These are phyloP conservation scores for Ormosia emarginata DNA, from an alignment of 306 rosid species.

Conservation along the genomic window DNA sequence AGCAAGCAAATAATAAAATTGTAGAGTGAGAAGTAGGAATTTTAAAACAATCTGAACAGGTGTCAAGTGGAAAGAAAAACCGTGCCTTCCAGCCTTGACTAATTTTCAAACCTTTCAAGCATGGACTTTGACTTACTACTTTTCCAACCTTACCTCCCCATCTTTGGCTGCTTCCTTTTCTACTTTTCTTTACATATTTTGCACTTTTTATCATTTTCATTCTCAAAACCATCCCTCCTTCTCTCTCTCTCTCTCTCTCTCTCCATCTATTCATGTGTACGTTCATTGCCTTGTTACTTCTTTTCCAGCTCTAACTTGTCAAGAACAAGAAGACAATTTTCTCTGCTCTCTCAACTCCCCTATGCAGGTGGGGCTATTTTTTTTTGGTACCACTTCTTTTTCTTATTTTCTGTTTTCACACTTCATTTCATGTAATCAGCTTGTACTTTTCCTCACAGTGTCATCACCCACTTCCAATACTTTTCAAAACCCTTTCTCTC, in stretches of 20 bases:
- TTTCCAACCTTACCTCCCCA: constrained; percentile 42
- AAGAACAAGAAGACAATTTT: constrained; percentile 4
- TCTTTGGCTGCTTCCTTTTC: constrained; percentile 24
- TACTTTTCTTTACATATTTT: constrained; percentile 17
- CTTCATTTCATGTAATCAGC: neutral
- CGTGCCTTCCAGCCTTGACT: constrained; percentile 65
- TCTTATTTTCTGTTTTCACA: neutral
- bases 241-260: neutral
- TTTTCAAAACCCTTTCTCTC: constrained; percentile 46
- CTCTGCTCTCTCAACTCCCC: neutral
- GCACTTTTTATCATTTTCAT: neutral
- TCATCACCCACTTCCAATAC: constrained; percentile 33
- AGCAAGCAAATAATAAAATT: neutral
- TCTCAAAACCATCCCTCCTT: neutral
- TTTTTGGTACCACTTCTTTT: neutral
- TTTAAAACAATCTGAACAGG: neutral
- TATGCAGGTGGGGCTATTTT: constrained; percentile 27
- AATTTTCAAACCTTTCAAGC: constrained; percentile 39
- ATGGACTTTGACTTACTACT: constrained; percentile 79
- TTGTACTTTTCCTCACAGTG: constrained; percentile 20
- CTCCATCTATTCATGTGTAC: neutral
- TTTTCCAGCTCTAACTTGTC: constrained; percentile 40
- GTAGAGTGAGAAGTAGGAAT: neutral
- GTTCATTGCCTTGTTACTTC: constrained; percentile 23
- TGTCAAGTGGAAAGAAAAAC: constrained; percentile 25